Conservation (phyloP, 176 grass and related monocot species). For the Aegilops sharonensis region DNA sequence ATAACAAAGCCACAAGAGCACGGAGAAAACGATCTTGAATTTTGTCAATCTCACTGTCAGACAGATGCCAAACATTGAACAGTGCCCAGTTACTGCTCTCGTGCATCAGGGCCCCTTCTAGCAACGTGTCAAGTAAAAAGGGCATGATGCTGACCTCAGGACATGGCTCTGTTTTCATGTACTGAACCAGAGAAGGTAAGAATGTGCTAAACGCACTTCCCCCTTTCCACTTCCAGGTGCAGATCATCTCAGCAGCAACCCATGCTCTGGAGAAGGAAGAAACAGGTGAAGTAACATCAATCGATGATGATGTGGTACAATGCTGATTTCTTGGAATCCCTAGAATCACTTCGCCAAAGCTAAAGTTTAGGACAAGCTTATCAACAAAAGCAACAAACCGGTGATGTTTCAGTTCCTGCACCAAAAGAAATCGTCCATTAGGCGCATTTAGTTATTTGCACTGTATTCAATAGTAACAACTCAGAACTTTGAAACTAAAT, state of each 20-base stretch:
- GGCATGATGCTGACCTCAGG: slow-evolving; percentile 35
- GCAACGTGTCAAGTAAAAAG: slow-evolving; percentile 54
- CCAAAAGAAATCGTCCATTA: slow-evolving; percentile 1
- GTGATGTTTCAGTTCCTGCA: slow-evolving; percentile 59
- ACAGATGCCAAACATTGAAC: slow-evolving; percentile 77
- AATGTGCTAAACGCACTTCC: slow-evolving; percentile 56
- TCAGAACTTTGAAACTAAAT: background rate
- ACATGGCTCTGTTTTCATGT: slow-evolving; percentile 48
- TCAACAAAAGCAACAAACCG: slow-evolving; percentile 75
- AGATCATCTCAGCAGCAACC: slow-evolving; percentile 88
- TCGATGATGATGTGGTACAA: slow-evolving; percentile 24
- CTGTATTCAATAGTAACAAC: background rate
- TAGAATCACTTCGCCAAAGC: slow-evolving; percentile 67
- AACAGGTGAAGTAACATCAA: background rate
- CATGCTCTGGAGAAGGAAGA: slow-evolving; percentile 57
- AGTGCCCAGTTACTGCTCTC: slow-evolving; percentile 60
- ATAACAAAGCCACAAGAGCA: slow-evolving; percentile 67
- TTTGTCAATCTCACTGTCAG: slow-evolving; percentile 57
- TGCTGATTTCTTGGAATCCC: slow-evolving; percentile 50
- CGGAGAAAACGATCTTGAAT: slow-evolving; percentile 67
- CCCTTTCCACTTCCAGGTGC: slow-evolving; percentile 75
- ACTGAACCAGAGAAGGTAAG: slow-evolving; percentile 67
- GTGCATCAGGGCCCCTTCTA: slow-evolving; percentile 58
- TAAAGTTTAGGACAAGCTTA: slow-evolving; percentile 70
- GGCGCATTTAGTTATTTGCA: background rate